A percentile compares a stretch with the other conserved stretches of the same genome.
Conservation (phyloP, 2,329 filamentous ascomycete genomes). For the Microcera coccophila region DNA sequence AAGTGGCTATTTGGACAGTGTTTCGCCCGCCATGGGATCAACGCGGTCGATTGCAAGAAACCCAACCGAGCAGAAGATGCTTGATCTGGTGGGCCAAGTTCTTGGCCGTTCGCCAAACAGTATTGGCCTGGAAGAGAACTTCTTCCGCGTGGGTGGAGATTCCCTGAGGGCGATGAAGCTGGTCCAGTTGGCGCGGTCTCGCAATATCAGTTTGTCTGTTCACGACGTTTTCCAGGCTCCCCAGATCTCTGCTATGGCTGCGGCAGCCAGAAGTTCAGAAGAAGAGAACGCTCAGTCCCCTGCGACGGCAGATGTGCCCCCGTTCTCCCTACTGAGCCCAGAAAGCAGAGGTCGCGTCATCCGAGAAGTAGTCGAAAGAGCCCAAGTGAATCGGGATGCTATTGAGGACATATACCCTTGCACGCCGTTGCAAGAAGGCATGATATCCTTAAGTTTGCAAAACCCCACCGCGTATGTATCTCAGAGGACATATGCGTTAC, state of each 20-base stretch:
- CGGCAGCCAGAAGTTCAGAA: no score
- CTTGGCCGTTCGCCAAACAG: background rate
- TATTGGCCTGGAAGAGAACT: constrained; percentile 39
- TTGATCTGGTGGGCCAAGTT: background rate
- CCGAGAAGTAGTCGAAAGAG: background rate
- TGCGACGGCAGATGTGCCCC: no score
- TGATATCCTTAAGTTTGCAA: constrained; percentile 4
- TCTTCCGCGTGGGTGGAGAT: constrained; percentile 45
- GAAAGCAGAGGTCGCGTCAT: no score
- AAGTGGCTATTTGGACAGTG: background rate
- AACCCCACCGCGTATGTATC: constrained; percentile 9
- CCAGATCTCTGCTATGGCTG: no score
- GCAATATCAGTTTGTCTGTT: constrained; percentile 36
- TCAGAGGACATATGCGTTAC: constrained; percentile 4
- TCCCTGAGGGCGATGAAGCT: constrained; percentile 43
- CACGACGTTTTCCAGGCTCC: constrained; percentile 40
- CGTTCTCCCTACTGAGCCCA: no score
- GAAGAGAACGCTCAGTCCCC: no score
- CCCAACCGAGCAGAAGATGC: constrained; percentile 2
- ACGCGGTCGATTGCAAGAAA: background rate
- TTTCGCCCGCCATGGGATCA: background rate
- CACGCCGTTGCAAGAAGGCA: background rate
- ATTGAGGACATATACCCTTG: background rate
- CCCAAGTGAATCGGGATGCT: background rate
- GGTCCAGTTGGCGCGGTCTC: constrained; percentile 27